Base-by-base conservation (phyloP, 2,329 filamentous ascomycete species). In the Stagonosporopsis tanaceti region DNA sequence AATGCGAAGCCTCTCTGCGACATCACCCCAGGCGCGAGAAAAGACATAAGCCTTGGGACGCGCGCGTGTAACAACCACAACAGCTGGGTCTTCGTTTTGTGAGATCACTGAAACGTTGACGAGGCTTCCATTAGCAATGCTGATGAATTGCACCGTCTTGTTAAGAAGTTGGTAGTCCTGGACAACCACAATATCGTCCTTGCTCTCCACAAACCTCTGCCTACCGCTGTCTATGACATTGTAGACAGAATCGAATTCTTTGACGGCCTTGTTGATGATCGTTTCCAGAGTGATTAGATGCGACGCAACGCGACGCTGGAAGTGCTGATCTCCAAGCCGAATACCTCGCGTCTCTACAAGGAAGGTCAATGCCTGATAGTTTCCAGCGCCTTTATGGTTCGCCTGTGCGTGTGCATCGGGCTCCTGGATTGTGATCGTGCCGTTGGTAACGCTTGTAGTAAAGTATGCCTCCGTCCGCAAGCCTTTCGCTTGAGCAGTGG, bases 331-430 rank as follows among this genome's bases (percentile, higher is more conserved):
- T 8, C 66, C 66, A 2, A 73, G 58, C 1, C 66, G 59, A 12
- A 72, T 70, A 0, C 70, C 70, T 14, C 69, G 50, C 17, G 61
- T 64, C 41, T 73, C 69, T 28, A 66, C 63, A 2, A 73, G 64
- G 37, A 72, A 71, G 0, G 63, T 68, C 2, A 72, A 53, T 0
- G 62, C 56, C 44, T 73, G 69, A 11, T 62, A 66, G 11, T 71
- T 61, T 1, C 67, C 69, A 45, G 70, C 64, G 4, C 65, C 66
- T 20, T 73, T 71, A 27, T 70, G 67, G 7, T 69, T 70, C 2
- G 68, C 70, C 15, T 66, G 68, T 1, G 65, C 62, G 30, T 66
- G 61, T 12, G 61, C 66, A 27, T 63, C 66, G n/a, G 69, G 67
- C 44, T 71, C 70, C 22, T 62, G 41, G 9, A 70, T 63, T 1